Base-by-base conservation (phyloP, 2,329 filamentous ascomycete genomes). In the Beauveria sp. region DNA sequence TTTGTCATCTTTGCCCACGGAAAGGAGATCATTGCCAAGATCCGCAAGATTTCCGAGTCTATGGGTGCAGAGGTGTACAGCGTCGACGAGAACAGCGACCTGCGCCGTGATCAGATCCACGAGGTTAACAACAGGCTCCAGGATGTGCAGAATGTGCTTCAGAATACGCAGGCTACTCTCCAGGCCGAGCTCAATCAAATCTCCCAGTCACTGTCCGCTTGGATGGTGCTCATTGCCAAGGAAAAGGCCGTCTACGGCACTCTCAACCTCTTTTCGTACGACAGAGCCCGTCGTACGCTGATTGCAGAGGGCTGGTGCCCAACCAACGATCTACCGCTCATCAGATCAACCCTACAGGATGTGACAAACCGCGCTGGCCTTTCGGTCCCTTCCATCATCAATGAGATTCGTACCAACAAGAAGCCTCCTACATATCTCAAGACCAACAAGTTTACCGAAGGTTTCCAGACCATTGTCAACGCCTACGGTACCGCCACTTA, bases 1-100 rank as follows among this genome's bases (percentile, higher is more conserved):
- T 99, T 99, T 71, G 93, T 99, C 71, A 99, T 99, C 75, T 99
- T 99, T 70, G 95, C 95, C 14, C 95, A 99, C 71, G 95, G 95
- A 72, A 96, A 96, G 77, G 93, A 98, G 76, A 96, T 99, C 68
- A 87, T 99, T 69, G 90, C 93, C 71, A 99, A 99, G 86, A 98
- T 99, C 73, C 88, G 95, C 72, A 98, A 97, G 83, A 98, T 99
- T 64, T 98, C 93, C 1, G 95, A 99, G 78, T 97, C 93, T 9
- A 88, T 99, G 76, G 91, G 93, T 64, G 95, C 96, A 61, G 91
- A 96, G 72, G 84, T 98, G 64, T 99, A 99, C 82, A 92, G 88
- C 67, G 95, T 99, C 38, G 95, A 99, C 69, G 95, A 99, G 81
- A 97, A 98, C 79, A 91, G 90, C 75, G 95, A 99, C 71, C 83